phyloP scores from a whole-genome alignment of 495 filamentous ascomycete genomes.

The Aspergillus wentii region DNA sequence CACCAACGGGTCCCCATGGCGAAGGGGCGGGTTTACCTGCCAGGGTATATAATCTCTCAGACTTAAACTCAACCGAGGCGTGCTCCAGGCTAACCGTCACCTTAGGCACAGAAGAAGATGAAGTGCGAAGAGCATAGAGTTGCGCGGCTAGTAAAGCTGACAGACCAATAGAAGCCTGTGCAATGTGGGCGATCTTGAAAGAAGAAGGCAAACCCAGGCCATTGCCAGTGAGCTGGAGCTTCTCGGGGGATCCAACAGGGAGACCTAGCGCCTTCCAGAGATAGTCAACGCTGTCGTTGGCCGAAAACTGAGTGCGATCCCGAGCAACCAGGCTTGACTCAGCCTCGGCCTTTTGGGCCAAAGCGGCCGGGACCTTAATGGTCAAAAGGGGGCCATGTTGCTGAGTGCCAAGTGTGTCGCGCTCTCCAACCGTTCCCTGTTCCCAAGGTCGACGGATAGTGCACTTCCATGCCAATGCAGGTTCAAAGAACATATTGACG shows the following conservation, averaged over 20 bases:
- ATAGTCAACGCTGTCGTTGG: conserved; percentile 12
- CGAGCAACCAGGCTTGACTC: too few species aligned
- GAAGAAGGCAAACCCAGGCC: conserved; percentile 31
- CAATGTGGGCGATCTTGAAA: conserved; percentile 38
- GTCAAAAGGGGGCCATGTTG: too few species aligned
- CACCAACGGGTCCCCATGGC: conserved; percentile 34
- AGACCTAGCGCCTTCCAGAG: conserved; percentile 15
- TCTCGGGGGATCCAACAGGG: conserved; percentile 5
- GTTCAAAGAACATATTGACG: too few species aligned
- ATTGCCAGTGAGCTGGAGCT: conserved; percentile 9
- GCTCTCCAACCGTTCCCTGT: too few species aligned
- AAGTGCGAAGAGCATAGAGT: conserved; percentile 19
- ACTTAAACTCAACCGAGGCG: conserved; percentile 40
- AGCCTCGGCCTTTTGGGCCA: too few species aligned
- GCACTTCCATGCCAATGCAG: too few species aligned
- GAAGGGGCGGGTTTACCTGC: conserved; percentile 17
- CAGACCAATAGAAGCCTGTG: conserved; percentile 38
- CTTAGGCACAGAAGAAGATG: conserved; percentile 10
- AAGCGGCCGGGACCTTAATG: too few species aligned
- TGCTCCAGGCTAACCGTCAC: conserved; percentile 31
- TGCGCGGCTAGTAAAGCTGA: conserved; percentile 35
- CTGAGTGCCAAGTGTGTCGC: too few species aligned
- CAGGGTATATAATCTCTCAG: conserved; percentile 34
- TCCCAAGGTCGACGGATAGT: too few species aligned
- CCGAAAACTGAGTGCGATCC: too few species aligned